These are phyloP conservation scores for Aspergillus piperis DNA, from an alignment of 2,329 filamentous ascomycete genomes.

Conservation along the genomic window DNA sequence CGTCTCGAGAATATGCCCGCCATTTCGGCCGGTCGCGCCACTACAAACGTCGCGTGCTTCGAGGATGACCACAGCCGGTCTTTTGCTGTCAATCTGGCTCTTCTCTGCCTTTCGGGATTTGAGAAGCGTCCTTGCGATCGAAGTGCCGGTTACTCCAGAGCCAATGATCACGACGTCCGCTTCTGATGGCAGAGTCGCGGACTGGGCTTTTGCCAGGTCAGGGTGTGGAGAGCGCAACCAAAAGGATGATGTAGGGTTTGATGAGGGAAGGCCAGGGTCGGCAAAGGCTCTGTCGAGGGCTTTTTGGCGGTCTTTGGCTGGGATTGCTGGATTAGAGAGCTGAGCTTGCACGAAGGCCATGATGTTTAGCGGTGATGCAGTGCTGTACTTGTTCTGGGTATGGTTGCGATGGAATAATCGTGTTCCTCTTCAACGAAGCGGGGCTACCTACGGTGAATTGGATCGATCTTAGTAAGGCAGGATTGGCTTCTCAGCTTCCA, in stretches of 20 bases:
- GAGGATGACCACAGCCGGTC: constrained; percentile 27
- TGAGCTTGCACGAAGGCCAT: constrained; percentile 28
- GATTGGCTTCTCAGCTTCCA: background rate
- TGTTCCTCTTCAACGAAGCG: background rate
- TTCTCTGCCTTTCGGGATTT: background rate
- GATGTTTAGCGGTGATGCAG: background rate
- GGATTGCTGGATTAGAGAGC: constrained; percentile 21
- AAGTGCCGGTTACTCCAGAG: constrained; percentile 32
- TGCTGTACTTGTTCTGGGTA: background rate
- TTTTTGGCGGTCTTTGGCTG: constrained; percentile 22
- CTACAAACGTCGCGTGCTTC: constrained; percentile 35
- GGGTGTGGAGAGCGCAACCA: constrained; percentile 32
- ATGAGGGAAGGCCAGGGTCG: constrained; percentile 29
- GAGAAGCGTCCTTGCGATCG: constrained; percentile 29
- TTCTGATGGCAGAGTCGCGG: constrained; percentile 23
- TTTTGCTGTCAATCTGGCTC: background rate
- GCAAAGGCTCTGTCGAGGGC: constrained; percentile 27
- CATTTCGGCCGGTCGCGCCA: constrained; percentile 39
- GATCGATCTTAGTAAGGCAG: background rate
- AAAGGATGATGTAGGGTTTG: constrained; percentile 36
- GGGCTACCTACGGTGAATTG: background rate
- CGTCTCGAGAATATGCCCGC: constrained; percentile 34
- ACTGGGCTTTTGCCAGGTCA: constrained; percentile 22
- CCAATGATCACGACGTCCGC: constrained; percentile 35
- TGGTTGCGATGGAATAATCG: background rate